phyloP scores from a whole-genome alignment of 495 filamentous ascomycete genomes.

The Podospora australis region DNA sequence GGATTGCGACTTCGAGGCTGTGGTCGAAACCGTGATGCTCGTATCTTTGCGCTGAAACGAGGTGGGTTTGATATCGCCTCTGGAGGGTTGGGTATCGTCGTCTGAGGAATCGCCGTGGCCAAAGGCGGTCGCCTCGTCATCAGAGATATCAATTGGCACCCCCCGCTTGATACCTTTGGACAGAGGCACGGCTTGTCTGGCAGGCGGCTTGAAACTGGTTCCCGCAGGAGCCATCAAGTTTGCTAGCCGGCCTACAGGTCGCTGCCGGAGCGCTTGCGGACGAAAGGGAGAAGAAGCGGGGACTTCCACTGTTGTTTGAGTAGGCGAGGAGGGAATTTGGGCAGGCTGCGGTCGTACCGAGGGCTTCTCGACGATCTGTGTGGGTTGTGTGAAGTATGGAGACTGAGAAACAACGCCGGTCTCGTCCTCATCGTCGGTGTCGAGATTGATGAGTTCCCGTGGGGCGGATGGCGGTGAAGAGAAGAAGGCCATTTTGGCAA shows the following conservation, averaged over 20 bases:
- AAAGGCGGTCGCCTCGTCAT: slow-evolving; percentile 38
- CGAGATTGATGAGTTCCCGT: slow-evolving; percentile 10
- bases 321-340: slow-evolving; percentile 35
- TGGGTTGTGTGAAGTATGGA: slow-evolving; percentile 55
- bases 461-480: slow-evolving; percentile 10
- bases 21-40: not conserved
- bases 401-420: slow-evolving; percentile 17
- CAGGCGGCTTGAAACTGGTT: slow-evolving; percentile 57
- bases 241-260: slow-evolving; percentile 36
- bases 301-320: slow-evolving; percentile 64
- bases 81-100: slow-evolving; percentile 34
- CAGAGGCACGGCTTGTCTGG: slow-evolving; percentile 9
- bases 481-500: slow-evolving; percentile 14
- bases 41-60: slow-evolving; percentile 43
- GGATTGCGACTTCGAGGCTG: not conserved
- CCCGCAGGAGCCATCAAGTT: slow-evolving; percentile 71
- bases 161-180: slow-evolving; percentile 18
- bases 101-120: slow-evolving; percentile 34
- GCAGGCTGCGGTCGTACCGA: slow-evolving; percentile 8
- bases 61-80: slow-evolving; percentile 65
- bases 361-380: slow-evolving; percentile 51
- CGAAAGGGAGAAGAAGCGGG: slow-evolving; percentile 72
- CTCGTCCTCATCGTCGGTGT: slow-evolving; percentile 20
- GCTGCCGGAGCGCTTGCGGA: slow-evolving; percentile 12
- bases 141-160: slow-evolving; percentile 35